Evolutionary conservation across 768 basidiomycete genomes (phyloP).

Genomic region (Russula abietina): DNA sequence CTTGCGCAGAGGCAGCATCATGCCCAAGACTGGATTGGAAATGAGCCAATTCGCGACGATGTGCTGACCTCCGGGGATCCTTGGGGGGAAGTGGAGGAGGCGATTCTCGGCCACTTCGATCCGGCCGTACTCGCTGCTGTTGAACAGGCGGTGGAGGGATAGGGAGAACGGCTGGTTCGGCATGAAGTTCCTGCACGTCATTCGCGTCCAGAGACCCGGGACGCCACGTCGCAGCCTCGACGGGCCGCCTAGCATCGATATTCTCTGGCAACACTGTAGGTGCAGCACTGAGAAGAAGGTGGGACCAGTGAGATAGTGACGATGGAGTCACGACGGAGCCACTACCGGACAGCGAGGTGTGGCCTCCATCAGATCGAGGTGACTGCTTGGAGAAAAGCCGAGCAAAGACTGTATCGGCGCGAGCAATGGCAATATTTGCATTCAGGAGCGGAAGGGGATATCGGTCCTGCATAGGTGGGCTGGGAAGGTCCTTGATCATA

Average conservation of each 20-base stretch:
- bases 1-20: neutral
- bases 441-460: neutral
- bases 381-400: conserved; percentile 17
- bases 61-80: neutral
- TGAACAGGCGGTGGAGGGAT: neutral
- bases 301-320: conserved; percentile 15
- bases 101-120: neutral
- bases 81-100: conserved; percentile 4
- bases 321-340: conserved; percentile 2
- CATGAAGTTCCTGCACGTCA: neutral
- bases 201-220: neutral
- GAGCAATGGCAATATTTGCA: neutral
- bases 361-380: conserved; percentile 1
- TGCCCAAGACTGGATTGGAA: neutral
- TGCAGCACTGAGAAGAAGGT: conserved; percentile 11
- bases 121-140: neutral
- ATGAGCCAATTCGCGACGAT: conserved; percentile 9
- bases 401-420: conserved; percentile 15
- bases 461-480: neutral
- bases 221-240: neutral
- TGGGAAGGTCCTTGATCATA: neutral
- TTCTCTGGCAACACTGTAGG: conserved; percentile 9
- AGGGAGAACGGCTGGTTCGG: neutral
- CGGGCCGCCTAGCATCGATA: conserved; percentile 7
- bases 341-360: conserved; percentile 5